Percentiles rank a stretch among this genome's conserved stretches.
phyloP scores from a whole-genome alignment of 2,329 filamentous ascomycete species.

The Pseudogymnoascus sp. region DNA sequence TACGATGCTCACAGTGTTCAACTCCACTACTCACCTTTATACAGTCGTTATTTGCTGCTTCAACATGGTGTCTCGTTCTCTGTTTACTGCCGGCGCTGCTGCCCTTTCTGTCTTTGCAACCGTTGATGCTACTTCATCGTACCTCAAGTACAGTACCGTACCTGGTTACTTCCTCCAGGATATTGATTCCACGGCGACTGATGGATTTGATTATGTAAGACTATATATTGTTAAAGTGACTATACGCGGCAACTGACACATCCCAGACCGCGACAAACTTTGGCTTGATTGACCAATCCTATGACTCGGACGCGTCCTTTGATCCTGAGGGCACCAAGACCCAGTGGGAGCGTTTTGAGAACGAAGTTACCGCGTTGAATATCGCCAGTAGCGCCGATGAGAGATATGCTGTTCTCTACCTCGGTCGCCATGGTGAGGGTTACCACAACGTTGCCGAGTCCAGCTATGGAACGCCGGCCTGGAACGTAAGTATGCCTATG shows the following conservation, averaged over 20 bases:
- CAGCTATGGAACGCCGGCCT: conserved; percentile 61
- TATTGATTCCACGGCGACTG: conserved; percentile 47
- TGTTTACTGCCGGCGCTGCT: not conserved
- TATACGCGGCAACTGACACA: not conserved
- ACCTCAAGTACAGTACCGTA: conserved; percentile 55
- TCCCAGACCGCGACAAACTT: conserved; percentile 53
- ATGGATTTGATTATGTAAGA: conserved; percentile 58
- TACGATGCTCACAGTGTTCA: not conserved
- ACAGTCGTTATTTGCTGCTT: conserved; percentile 6
- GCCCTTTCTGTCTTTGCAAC: not conserved
- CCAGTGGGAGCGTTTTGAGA: conserved; percentile 59
- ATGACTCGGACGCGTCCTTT: conserved; percentile 46
- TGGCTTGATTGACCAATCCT: conserved; percentile 57
- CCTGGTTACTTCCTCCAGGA: conserved; percentile 60
- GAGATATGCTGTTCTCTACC: conserved; percentile 60
- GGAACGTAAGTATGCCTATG: conserved; percentile 48
- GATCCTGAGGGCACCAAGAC: conserved; percentile 39
- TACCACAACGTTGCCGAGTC: conserved; percentile 57
- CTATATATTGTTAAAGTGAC: not conserved
- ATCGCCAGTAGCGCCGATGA: conserved; percentile 36
- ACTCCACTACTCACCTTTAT: conserved; percentile 5
- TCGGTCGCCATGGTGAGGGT: conserved; percentile 66
- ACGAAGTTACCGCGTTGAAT: conserved; percentile 53
- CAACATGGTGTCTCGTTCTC: not conserved
- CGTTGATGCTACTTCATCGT: conserved; percentile 22